Percentiles rank a stretch among this genome's conserved stretches.
phyloP scores from a whole-genome alignment of 345 rosid species.

The Kandelia obovata region DNA sequence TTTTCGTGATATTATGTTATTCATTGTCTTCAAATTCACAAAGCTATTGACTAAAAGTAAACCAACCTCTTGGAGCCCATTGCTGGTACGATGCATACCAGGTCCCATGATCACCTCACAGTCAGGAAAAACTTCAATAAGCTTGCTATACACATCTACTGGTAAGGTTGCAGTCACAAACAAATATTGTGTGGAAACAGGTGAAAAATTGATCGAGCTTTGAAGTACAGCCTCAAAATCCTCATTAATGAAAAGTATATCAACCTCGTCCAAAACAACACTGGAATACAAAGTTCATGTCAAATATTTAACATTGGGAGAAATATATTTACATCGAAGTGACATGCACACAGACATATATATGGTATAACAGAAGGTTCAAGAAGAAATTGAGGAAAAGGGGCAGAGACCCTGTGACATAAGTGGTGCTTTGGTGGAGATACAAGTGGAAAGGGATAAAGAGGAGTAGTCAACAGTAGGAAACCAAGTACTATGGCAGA shows the following conservation, averaged over 20 bases:
- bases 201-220: constrained; percentile 63
- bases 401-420: too few relatives aligned
- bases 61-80: constrained; percentile 81
- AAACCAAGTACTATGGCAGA: too few relatives aligned
- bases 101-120: constrained; percentile 91
- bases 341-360: background rate
- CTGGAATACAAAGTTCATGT: constrained; percentile 40
- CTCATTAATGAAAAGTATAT: constrained; percentile 72
- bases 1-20: constrained; percentile 2
- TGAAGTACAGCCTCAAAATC: constrained; percentile 77
- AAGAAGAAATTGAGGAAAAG: too few relatives aligned
- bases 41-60: constrained; percentile 2
- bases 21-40: background rate
- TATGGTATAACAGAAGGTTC: too few relatives aligned
- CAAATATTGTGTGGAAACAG: constrained; percentile 70
- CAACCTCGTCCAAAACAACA: constrained; percentile 83
- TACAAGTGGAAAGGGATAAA: too few relatives aligned
- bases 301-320: background rate
- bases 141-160: constrained; percentile 70
- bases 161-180: constrained; percentile 95
- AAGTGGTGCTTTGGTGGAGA: too few relatives aligned
- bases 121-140: constrained; percentile 80
- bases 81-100: constrained; percentile 77
- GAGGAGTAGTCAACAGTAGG: too few relatives aligned
- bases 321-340: background rate